Percentiles rank a stretch among this genome's conserved stretches.
Conservation (phyloP, 2,329 filamentous ascomycete genomes). For the Fusarium beomiforme region DNA sequence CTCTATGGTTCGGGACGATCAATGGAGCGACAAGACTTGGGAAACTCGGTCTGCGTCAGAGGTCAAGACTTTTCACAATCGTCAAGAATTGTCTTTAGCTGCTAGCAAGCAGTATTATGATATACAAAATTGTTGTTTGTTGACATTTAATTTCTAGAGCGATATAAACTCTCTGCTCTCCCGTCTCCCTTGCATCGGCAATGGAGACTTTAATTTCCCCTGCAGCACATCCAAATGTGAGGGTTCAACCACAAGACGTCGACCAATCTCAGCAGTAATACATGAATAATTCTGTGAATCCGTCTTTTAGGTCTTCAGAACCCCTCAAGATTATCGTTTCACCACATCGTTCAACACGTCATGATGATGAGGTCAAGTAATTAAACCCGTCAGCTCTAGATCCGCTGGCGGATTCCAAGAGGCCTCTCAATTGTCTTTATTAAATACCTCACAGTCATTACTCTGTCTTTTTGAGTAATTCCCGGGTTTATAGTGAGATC, state of each 20-base stretch:
- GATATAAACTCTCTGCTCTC: slow-evolving; percentile 9
- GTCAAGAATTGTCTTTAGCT: not conserved
- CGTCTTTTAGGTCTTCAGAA: not conserved
- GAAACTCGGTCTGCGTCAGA: slow-evolving; percentile 1
- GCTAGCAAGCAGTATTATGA: not conserved
- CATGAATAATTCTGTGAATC: not conserved
- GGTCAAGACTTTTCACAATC: not conserved
- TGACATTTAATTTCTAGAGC: not conserved
- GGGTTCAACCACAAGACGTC: not conserved
- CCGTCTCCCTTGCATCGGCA: slow-evolving; percentile 26
- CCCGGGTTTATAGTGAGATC: not conserved
- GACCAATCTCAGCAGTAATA: not conserved
- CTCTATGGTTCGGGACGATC: slow-evolving; percentile 22
- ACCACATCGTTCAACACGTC: slow-evolving; percentile 18
- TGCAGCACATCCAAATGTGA: slow-evolving; percentile 3
- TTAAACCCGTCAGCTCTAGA: not conserved
- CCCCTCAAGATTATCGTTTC: slow-evolving; percentile 7
- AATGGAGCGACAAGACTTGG: slow-evolving; percentile 1
- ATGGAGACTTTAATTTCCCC: slow-evolving; percentile 28
- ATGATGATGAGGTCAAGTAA: slow-evolving; percentile 30
- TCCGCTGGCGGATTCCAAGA: not conserved
- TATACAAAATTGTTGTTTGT: not conserved
- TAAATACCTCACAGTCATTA: not conserved
- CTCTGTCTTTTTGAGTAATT: not conserved
- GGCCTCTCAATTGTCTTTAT: not conserved